Conservation (phyloP, 1,284 basidiomycete species). For the Trichosporon sp. region DNA sequence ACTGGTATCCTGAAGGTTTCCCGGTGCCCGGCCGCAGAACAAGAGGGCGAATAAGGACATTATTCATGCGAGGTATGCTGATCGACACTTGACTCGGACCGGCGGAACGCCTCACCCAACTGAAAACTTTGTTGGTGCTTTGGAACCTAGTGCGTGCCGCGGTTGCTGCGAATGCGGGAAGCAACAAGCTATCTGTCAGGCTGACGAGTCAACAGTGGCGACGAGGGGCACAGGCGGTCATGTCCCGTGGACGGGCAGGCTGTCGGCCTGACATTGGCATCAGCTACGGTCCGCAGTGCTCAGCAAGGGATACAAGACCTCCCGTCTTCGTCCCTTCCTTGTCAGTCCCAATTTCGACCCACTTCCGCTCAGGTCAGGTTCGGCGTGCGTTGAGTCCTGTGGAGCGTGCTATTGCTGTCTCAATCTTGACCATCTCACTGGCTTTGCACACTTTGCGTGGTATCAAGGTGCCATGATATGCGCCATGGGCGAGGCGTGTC, state of each 20-base stretch:
- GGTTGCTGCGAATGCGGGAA: not conserved
- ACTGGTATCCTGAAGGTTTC: not conserved
- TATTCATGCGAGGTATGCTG: not conserved
- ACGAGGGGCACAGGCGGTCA: not conserved
- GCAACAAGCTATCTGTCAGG: not conserved
- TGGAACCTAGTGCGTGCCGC: not conserved
- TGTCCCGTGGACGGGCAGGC: not conserved
- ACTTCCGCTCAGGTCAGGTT: not conserved
- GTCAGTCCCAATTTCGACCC: not conserved
- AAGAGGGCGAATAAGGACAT: not conserved
- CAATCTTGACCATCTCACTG: too few relatives aligned
- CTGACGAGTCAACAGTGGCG: too few relatives aligned
- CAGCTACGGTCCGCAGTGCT: not conserved
- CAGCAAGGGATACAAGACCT: not conserved
- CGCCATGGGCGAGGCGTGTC: not conserved
- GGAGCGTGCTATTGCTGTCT: too few relatives aligned
- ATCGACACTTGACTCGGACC: slow-evolving; percentile 18
- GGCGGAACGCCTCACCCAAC: slow-evolving; percentile 17
- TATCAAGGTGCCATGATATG: not conserved
- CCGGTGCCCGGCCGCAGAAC: not conserved
- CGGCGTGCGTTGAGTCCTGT: not conserved
- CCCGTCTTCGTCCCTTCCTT: not conserved
- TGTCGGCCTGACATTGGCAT: slow-evolving; percentile 5
- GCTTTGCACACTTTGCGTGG: not conserved
- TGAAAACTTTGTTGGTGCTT: slow-evolving; percentile 11